Conservation (phyloP, 176 grass and related monocot species). For the Saccharum spontaneum region DNA sequence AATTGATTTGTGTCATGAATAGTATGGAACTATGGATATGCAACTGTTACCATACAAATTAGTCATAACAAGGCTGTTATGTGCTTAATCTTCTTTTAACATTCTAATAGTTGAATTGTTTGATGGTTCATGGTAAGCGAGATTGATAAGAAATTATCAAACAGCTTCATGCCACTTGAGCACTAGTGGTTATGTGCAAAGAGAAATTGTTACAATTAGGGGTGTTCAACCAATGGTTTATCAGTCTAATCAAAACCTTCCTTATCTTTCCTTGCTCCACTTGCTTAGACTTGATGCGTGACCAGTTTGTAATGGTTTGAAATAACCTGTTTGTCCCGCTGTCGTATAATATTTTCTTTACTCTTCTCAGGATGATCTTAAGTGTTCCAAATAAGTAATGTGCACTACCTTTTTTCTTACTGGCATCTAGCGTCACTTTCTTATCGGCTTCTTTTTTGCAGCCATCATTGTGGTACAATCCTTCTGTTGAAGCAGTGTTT, state of each 20-base stretch:
- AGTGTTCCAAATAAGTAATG: slow-evolving; percentile 15
- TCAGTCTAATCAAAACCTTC: neutral
- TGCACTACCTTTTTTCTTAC: neutral
- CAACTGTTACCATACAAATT: neutral
- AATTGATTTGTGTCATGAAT: neutral
- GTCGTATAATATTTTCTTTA: neutral
- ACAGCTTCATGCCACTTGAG: neutral
- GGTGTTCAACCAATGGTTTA: neutral
- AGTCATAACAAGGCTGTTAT: neutral
- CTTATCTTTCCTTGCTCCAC: neutral
- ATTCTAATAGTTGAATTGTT: neutral
- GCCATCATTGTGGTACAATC: slow-evolving; percentile 53
- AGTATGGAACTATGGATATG: neutral
- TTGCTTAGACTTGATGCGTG: neutral
- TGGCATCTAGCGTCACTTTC: neutral
- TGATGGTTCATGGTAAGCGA: neutral
- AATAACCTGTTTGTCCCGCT: neutral
- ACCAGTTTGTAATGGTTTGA: neutral
- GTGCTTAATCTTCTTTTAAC: neutral
- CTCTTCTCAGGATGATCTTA: neutral
- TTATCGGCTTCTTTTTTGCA: slow-evolving; percentile 37
- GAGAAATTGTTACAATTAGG: slow-evolving; percentile 8
- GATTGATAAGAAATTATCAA: neutral
- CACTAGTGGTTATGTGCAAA: neutral
- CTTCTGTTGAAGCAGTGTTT: slow-evolving; percentile 28